Percentiles rank a stretch among this genome's conserved stretches.
phyloP scores from a whole-genome alignment of 768 basidiomycete genomes.

The Kwoniella botswanensis region DNA sequence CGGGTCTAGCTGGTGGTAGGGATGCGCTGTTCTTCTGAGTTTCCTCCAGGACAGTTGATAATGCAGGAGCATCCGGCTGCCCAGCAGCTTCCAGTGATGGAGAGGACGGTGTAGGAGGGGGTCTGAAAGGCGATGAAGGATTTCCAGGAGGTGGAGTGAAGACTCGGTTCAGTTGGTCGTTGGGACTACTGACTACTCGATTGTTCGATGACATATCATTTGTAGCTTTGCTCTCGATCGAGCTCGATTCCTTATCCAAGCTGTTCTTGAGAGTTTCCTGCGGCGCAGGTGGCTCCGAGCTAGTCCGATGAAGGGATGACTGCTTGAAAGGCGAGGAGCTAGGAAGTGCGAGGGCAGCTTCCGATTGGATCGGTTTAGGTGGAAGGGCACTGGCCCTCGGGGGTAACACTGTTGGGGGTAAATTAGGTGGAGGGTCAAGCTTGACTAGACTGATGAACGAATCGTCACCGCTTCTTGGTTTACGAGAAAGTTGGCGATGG shows the following conservation, averaged over 20 bases:
- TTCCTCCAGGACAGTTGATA: not conserved
- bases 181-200: not conserved
- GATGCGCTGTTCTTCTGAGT: not conserved
- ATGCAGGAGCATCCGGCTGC: not conserved
- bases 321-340: conserved; percentile 7
- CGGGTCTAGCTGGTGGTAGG: not conserved
- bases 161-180: not conserved
- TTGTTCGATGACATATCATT: not conserved
- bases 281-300: conserved; percentile 14
- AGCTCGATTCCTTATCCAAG: not conserved
- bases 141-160: not conserved
- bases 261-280: conserved; percentile 12
- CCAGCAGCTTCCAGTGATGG: not conserved
- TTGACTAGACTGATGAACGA: not conserved
- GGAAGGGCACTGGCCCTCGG: not conserved
- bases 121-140: not conserved
- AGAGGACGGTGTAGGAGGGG: not conserved
- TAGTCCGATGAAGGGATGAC: not conserved
- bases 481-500: conserved; percentile 16
- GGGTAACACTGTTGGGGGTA: not conserved
- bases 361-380: conserved; percentile 2
- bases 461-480: not conserved
- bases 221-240: too few species aligned
- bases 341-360: not conserved
- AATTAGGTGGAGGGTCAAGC: not conserved